Conservation (phyloP, 805 yeast genomes). For the Candida xyloterini region DNA sequence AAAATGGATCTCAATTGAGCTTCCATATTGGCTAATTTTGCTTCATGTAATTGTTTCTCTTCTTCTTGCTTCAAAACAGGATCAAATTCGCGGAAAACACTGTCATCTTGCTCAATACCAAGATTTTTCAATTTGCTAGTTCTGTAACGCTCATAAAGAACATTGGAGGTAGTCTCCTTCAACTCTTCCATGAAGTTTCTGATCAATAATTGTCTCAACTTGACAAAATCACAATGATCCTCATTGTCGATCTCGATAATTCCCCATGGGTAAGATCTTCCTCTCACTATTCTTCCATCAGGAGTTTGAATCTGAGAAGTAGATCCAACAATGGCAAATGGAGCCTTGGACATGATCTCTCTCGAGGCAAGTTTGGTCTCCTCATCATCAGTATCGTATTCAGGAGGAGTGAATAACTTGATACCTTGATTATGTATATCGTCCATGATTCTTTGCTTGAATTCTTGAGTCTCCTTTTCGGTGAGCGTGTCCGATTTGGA, state of each 20-base stretch:
- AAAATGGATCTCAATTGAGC: conserved; percentile 94
- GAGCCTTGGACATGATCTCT: conserved; percentile 68
- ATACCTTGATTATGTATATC: conserved; percentile 77
- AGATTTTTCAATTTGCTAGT: conserved; percentile 70
- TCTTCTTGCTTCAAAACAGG: conserved; percentile 91
- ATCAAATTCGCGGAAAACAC: conserved; percentile 93
- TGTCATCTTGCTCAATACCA: conserved; percentile 90
- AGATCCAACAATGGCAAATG: conserved; percentile 94
- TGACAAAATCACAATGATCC: conserved; percentile 87
- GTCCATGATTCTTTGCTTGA: conserved; percentile 72
- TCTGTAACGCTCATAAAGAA: conserved; percentile 85
- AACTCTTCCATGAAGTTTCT: conserved; percentile 92
- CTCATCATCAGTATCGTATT: conserved; percentile 74
- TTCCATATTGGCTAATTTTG: conserved; percentile 90
- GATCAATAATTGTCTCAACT: conserved; percentile 81
- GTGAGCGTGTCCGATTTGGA: conserved; percentile 93
- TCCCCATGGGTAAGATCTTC: conserved; percentile 97
- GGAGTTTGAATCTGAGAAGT: conserved; percentile 62
- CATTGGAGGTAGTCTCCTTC: conserved; percentile 75
- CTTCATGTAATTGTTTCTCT: conserved; percentile 89
- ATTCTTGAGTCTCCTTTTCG: conserved; percentile 73
- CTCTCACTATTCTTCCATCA: conserved; percentile 82
- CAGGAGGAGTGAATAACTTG: conserved; percentile 71
- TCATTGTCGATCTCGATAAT: conserved; percentile 92
- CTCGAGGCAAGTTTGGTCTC: conserved; percentile 67